phyloP scores from a whole-genome alignment of 2,329 filamentous ascomycete genomes.

The Pseudovirgaria hyperparasitica region DNA sequence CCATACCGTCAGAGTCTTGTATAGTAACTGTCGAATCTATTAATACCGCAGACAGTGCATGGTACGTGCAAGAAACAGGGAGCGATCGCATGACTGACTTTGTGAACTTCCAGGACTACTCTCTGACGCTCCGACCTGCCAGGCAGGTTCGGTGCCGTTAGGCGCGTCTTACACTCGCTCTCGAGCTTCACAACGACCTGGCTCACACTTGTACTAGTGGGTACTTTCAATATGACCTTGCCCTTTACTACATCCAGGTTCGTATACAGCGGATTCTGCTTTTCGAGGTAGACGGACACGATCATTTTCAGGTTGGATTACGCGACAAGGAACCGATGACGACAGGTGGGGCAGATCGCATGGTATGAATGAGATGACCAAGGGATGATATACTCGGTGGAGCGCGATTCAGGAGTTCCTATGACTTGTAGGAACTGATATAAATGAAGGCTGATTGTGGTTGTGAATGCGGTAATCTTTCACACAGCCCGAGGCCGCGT shows the following conservation, averaged over 20 bases:
- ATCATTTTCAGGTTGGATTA: conserved; percentile 44
- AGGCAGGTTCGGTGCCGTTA: conserved; percentile 38
- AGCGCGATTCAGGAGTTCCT: too few relatives aligned
- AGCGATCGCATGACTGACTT: conserved; percentile 19
- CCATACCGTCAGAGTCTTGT: conserved; percentile 61
- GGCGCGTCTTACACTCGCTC: conserved; percentile 59
- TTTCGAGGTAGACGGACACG: conserved; percentile 53
- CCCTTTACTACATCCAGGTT: conserved; percentile 66
- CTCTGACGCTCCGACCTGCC: conserved; percentile 28
- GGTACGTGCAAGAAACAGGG: background rate
- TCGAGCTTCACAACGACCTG: conserved; percentile 69
- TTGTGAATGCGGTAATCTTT: too few relatives aligned
- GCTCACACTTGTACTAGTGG: conserved; percentile 32
- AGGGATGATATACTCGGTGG: too few relatives aligned
- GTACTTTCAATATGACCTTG: conserved; percentile 31
- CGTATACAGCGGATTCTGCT: conserved; percentile 59
- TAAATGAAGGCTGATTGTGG: too few relatives aligned
- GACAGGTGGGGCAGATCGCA: too few relatives aligned
- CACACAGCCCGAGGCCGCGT: too few relatives aligned
- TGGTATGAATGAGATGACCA: conserved; percentile 7
- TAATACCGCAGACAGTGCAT: background rate
- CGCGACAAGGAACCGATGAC: too few relatives aligned
- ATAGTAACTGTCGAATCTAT: conserved; percentile 48
- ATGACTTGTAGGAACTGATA: too few relatives aligned
- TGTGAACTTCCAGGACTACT: conserved; percentile 38